phyloP scores from a whole-genome alignment of 177 flowering plant species.

The Telopea speciosissima region DNA sequence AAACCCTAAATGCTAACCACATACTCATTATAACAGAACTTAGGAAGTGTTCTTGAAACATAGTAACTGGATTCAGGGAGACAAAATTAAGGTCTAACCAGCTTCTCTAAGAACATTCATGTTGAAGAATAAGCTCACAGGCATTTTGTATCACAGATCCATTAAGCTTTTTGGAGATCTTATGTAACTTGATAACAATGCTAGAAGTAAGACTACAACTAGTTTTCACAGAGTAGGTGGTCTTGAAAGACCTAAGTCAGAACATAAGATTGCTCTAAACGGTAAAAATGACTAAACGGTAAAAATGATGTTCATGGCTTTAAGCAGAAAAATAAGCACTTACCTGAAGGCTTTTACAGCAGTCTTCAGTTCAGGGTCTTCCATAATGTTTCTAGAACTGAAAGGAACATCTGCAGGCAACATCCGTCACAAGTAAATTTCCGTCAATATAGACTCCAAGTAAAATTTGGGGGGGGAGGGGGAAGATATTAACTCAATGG shows the following conservation, averaged over 20 bases:
- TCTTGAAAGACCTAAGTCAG: background rate
- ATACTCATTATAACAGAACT: too few relatives aligned
- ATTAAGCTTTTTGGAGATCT: background rate
- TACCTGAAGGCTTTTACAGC: background rate
- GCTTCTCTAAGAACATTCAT: background rate
- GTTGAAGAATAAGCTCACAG: background rate
- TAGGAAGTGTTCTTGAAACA: too few relatives aligned
- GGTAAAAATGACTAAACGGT: too few relatives aligned
- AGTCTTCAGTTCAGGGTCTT: background rate
- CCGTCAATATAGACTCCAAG: background rate
- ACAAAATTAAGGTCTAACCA: background rate
- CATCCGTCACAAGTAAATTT: background rate
- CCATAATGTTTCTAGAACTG: background rate
- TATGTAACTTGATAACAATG: background rate
- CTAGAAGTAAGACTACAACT: background rate
- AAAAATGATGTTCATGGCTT: too few relatives aligned
- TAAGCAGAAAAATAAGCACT: background rate
- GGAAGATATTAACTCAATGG: too few relatives aligned
- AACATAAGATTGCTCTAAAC: background rate
- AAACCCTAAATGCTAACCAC: too few relatives aligned
- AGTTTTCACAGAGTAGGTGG: background rate
- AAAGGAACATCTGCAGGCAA: background rate
- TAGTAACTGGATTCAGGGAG: too few relatives aligned
- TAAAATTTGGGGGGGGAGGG: too few relatives aligned
- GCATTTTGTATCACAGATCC: background rate